A percentile compares a stretch with the other conserved stretches of the same genome.
phyloP scores from a whole-genome alignment of 2,329 filamentous ascomycete species.

The Clonostachys rosea region DNA sequence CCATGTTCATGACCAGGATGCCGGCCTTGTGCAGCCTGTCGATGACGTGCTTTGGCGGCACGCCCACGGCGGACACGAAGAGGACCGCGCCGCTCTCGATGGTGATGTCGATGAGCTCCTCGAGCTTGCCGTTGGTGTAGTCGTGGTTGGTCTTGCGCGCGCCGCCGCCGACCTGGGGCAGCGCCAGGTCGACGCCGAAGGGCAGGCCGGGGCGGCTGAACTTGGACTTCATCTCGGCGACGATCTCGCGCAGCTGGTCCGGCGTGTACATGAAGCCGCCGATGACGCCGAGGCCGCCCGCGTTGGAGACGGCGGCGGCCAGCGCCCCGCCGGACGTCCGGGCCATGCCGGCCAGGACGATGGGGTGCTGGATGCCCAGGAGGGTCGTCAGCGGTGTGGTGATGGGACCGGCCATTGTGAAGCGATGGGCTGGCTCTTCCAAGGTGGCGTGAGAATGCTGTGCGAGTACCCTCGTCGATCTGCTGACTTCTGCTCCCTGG shows the following conservation, averaged over 20 bases:
- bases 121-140: conserved; percentile 85
- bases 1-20: conserved; percentile 95
- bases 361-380: conserved; percentile 79
- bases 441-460: no score
- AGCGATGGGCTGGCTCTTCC: background rate
- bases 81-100: conserved; percentile 79
- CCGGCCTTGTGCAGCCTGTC: conserved; percentile 73
- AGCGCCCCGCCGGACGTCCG: conserved; percentile 73
- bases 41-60: conserved; percentile 71
- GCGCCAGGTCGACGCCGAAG: conserved; percentile 87
- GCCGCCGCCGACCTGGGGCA: conserved; percentile 80
- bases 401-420: conserved; percentile 47
- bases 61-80: conserved; percentile 85
- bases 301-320: conserved; percentile 83
- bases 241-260: conserved; percentile 69
- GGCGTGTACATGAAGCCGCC: conserved; percentile 71
- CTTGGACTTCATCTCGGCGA: conserved; percentile 78
- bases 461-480: no score
- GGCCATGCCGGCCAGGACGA: conserved; percentile 93
- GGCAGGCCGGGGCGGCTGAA: conserved; percentile 65
- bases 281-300: conserved; percentile 77
- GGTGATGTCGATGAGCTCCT: conserved; percentile 82
- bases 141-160: conserved; percentile 93
- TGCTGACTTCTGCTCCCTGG: no score
- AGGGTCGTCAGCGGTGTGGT: conserved; percentile 75